Evolutionary conservation across 345 rosid species (phyloP).

Genomic region (Xanthoceras sorbifolium): DNA sequence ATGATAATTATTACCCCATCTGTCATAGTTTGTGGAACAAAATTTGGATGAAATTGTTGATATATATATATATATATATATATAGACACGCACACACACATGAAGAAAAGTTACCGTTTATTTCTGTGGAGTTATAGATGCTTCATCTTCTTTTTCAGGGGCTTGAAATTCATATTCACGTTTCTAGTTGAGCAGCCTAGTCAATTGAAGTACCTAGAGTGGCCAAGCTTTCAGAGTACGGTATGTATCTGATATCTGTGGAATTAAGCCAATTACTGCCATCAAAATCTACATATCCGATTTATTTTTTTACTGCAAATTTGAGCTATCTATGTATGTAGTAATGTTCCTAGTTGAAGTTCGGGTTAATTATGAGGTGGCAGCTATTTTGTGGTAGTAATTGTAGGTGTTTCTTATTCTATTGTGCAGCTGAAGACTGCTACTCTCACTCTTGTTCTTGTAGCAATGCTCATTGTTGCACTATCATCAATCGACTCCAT

Average conservation of each 20-base stretch:
- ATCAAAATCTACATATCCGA: not conserved
- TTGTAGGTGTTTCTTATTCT: slow-evolving; percentile 2
- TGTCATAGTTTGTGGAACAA: not conserved
- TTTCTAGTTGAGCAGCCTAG: slow-evolving; percentile 81
- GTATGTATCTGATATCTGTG: slow-evolving; percentile 34
- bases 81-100: no score
- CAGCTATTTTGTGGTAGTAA: not conserved
- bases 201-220: slow-evolving; percentile 79
- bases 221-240: slow-evolving; percentile 76
- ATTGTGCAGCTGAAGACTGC: slow-evolving; percentile 77
- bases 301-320: not conserved
- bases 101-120: not conserved
- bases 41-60: not conserved
- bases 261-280: not conserved
- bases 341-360: slow-evolving; percentile 2
- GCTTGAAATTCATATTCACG: slow-evolving; percentile 41
- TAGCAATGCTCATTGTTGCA: slow-evolving; percentile 67
- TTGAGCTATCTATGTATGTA: not conserved
- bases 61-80: no score
- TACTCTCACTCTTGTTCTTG: slow-evolving; percentile 64
- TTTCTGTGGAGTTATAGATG: not conserved
- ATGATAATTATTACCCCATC: not conserved
- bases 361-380: not conserved
- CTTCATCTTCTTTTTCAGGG: slow-evolving; percentile 40
- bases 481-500: slow-evolving; percentile 67